Conservation (phyloP, 2,329 filamentous ascomycete species). For the Exophiala mesophila region DNA sequence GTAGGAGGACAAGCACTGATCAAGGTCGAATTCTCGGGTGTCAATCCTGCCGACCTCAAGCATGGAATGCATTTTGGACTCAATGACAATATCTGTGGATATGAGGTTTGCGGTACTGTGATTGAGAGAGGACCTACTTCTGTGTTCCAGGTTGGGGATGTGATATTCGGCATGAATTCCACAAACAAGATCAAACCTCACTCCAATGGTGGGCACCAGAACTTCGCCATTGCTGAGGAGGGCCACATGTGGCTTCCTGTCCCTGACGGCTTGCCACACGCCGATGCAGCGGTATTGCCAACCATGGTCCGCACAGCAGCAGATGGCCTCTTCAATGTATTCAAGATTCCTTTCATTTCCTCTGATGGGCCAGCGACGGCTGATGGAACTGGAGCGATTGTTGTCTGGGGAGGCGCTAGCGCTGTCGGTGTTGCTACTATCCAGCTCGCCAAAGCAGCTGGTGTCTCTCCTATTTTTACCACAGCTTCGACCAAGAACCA, state of each 20-base stretch:
- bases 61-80: neutral
- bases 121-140: neutral
- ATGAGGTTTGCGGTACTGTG: neutral
- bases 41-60: neutral
- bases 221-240: neutral
- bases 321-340: neutral
- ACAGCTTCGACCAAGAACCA: constrained; percentile 31
- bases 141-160: neutral
- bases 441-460: constrained; percentile 27
- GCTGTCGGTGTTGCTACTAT: constrained; percentile 29
- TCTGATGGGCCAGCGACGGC: neutral
- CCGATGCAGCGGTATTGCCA: neutral
- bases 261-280: neutral
- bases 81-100: neutral
- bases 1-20: neutral
- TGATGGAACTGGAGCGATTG: constrained; percentile 25
- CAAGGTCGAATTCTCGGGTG: neutral
- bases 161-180: neutral
- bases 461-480: constrained; percentile 30
- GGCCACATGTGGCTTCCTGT: neutral
- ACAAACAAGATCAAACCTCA: neutral
- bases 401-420: constrained; percentile 34
- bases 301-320: neutral
- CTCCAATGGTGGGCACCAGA: neutral
- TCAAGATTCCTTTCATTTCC: neutral